phyloP scores from a whole-genome alignment of 352 stramenopile species.

The Saprolegnia diclina region DNA sequence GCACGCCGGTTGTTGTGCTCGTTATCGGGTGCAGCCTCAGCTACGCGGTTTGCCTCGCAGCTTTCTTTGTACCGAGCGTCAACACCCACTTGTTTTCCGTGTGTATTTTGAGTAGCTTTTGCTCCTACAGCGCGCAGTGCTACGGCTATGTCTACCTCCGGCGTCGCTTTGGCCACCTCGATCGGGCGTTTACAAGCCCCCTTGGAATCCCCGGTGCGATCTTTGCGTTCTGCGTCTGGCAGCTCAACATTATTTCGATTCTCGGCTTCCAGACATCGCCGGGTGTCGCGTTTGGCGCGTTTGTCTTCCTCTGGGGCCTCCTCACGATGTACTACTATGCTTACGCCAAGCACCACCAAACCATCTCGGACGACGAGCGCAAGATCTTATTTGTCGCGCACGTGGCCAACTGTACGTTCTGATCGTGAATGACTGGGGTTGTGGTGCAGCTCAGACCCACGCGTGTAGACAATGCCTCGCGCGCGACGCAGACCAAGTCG shows the following conservation, averaged over 20 bases:
- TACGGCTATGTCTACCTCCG: constrained; percentile 34
- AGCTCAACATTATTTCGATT: constrained; percentile 31
- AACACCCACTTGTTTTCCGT: constrained; percentile 32
- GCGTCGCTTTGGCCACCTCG: constrained; percentile 23
- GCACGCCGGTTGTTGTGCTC: constrained; percentile 31
- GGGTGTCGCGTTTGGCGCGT: constrained; percentile 24
- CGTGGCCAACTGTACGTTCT: constrained; percentile 13
- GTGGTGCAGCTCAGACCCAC: too few species aligned
- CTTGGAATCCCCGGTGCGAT: constrained; percentile 33
- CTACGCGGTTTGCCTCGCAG: constrained; percentile 29
- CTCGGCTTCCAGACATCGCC: constrained; percentile 30
- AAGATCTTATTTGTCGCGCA: constrained; percentile 30
- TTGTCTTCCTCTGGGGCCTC: constrained; percentile 24
- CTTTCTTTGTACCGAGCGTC: constrained; percentile 29
- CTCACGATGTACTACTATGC: constrained; percentile 28
- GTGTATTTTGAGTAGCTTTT: constrained; percentile 30
- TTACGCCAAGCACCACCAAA: constrained; percentile 27
- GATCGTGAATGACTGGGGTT: too few species aligned
- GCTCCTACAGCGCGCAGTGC: constrained; percentile 33
- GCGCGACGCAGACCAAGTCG: too few species aligned
- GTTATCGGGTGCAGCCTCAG: constrained; percentile 29
- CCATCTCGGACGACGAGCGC: constrained; percentile 30
- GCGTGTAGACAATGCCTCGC: too few species aligned
- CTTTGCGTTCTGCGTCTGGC: constrained; percentile 33
- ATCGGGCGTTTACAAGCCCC: constrained; percentile 29